Conservation (phyloP, 768 basidiomycete genomes). For the Trichaptum fuscoviolaceum region DNA sequence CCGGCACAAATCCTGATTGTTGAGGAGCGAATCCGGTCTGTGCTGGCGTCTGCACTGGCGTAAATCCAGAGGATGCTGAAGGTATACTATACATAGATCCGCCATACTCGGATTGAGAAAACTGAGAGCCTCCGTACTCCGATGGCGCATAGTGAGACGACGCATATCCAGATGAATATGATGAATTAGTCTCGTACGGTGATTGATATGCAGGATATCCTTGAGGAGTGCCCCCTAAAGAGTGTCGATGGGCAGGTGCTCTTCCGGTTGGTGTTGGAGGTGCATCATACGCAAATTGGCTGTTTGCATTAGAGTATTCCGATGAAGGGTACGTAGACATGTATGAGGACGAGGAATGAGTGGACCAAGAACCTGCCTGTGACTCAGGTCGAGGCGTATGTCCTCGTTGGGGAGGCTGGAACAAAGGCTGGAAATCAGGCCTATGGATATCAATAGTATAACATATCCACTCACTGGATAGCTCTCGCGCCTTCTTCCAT, state of each 20-base stretch:
- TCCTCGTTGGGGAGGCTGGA: background rate
- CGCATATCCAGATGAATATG: slow-evolving; percentile 29
- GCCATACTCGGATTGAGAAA: slow-evolving; percentile 48
- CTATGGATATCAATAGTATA: slow-evolving; percentile 4
- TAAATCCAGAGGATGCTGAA: slow-evolving; percentile 34
- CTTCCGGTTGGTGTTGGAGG: background rate
- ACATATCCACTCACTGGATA: slow-evolving; percentile 43
- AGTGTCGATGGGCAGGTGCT: background rate
- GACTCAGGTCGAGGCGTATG: background rate
- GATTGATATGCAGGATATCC: slow-evolving; percentile 35
- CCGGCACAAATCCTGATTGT: slow-evolving; percentile 27
- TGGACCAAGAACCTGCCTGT: background rate
- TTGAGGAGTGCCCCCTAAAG: background rate
- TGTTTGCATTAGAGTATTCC: background rate
- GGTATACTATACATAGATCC: slow-evolving; percentile 51
- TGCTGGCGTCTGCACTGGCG: slow-evolving; percentile 22
- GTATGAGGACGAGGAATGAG: background rate
- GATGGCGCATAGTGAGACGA: slow-evolving; percentile 19
- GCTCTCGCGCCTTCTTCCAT: slow-evolving; percentile 49
- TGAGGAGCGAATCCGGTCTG: slow-evolving; percentile 19
- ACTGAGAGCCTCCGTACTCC: background rate
- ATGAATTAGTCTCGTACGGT: slow-evolving; percentile 37
- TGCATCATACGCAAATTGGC: background rate
- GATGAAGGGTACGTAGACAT: background rate
- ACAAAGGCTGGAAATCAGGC: background rate